Conservation (phyloP, 2,329 filamentous ascomycete genomes). For the Fusarium sublunatum region DNA sequence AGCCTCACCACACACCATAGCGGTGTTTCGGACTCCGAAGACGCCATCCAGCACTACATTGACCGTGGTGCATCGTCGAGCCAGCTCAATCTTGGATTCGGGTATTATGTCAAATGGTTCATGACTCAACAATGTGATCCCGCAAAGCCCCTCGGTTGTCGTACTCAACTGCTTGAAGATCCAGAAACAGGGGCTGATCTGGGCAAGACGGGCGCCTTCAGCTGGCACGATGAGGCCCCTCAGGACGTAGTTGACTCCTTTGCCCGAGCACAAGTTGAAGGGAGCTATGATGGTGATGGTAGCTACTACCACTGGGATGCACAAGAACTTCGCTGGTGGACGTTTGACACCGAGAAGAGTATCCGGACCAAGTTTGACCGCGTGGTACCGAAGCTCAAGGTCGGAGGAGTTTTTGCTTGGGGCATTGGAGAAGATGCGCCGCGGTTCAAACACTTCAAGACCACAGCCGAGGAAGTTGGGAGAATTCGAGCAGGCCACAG, state of each 20-base stretch:
- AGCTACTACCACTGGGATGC: constrained; percentile 77
- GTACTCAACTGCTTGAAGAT: constrained; percentile 67
- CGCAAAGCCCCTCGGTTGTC: constrained; percentile 62
- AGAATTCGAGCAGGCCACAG: constrained; percentile 23
- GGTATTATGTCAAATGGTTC: constrained; percentile 76
- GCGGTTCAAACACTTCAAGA: constrained; percentile 55
- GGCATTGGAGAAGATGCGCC: constrained; percentile 75
- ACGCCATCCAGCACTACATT: constrained; percentile 69
- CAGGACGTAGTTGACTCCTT: constrained; percentile 68
- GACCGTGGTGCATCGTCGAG: constrained; percentile 61
- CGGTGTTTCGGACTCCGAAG: constrained; percentile 66
- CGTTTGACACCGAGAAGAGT: constrained; percentile 73
- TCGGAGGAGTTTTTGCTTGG: constrained; percentile 82
- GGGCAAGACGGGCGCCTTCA: constrained; percentile 68
- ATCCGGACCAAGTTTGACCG: constrained; percentile 71
- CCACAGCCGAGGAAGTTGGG: constrained; percentile 46
- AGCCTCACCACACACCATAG: constrained; percentile 72
- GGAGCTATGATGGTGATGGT: constrained; percentile 67
- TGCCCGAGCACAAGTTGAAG: constrained; percentile 62
- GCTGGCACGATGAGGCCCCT: constrained; percentile 68
- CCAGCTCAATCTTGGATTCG: constrained; percentile 72
- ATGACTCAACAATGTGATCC: constrained; percentile 59
- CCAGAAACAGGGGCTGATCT: constrained; percentile 66
- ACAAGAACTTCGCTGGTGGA: constrained; percentile 73
- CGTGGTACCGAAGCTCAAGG: constrained; percentile 64